Evolutionary conservation across 2,329 filamentous ascomycete species (phyloP).

Genomic region (Calonectria fujianensis): DNA sequence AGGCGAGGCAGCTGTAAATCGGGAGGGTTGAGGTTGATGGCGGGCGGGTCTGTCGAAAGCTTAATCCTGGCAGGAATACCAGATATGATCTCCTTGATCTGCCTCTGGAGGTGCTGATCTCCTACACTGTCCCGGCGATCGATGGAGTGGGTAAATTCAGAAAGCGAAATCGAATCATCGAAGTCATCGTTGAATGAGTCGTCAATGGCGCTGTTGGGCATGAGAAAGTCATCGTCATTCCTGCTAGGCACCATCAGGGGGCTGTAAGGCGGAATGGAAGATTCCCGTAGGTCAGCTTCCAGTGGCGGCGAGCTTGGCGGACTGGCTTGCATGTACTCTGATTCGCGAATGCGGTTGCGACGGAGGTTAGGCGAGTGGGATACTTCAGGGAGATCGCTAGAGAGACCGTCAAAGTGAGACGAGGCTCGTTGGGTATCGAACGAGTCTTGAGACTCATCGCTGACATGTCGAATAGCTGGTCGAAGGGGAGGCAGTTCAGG

Average conservation of each 20-base stretch:
- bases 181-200: conserved; percentile 69
- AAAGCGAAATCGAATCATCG: conserved; percentile 63
- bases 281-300: conserved; percentile 44
- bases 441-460: conserved; percentile 61
- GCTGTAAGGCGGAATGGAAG: conserved; percentile 65
- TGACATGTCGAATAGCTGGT: conserved; percentile 56
- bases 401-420: conserved; percentile 63
- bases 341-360: conserved; percentile 56
- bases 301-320: conserved; percentile 70
- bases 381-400: conserved; percentile 65
- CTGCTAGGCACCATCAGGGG: conserved; percentile 66
- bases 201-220: conserved; percentile 65
- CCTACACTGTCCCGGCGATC: conserved; percentile 62
- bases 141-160: conserved; percentile 54
- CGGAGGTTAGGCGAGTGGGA: conserved; percentile 65
- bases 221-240: conserved; percentile 62
- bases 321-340: conserved; percentile 63
- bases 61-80: conserved; percentile 88
- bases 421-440: conserved; percentile 62
- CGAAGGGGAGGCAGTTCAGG: conserved; percentile 61
- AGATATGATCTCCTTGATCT: conserved; percentile 86
- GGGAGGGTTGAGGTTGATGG: conserved; percentile 74
- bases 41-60: conserved; percentile 74
- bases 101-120: conserved; percentile 84
- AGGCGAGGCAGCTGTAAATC: conserved; percentile 72